Conservation (phyloP, 2,329 filamentous ascomycete species). For the Tolypocladium cylindrosporum region DNA sequence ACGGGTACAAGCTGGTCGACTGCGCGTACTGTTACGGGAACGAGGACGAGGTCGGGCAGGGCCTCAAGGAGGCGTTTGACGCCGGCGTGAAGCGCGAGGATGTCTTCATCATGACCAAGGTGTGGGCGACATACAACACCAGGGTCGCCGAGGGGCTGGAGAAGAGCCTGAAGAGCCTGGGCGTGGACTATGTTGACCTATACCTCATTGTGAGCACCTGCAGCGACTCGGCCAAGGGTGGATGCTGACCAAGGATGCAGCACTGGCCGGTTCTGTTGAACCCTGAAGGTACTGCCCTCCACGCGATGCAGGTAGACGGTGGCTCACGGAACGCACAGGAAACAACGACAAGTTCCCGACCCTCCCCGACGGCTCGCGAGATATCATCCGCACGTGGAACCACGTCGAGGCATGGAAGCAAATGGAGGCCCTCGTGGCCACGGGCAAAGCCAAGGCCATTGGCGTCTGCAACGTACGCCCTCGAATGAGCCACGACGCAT, state of each 20-base stretch:
- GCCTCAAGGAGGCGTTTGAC: conserved; percentile 61
- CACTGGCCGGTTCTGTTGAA: conserved; percentile 82
- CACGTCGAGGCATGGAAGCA: conserved; percentile 70
- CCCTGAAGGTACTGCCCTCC: conserved; percentile 47
- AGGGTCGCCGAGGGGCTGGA: conserved; percentile 60
- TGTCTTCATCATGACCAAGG: conserved; percentile 75
- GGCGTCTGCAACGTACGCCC: conserved; percentile 44
- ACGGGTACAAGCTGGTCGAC: conserved; percentile 54
- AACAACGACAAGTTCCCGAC: conserved; percentile 69
- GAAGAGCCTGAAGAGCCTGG: conserved; percentile 62
- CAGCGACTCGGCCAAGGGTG: no score
- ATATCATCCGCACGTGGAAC: conserved; percentile 58
- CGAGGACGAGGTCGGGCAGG: conserved; percentile 73
- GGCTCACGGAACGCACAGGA: conserved; percentile 23
- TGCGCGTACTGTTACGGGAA: conserved; percentile 71
- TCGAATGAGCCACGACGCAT: no score
- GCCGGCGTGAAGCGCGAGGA: conserved; percentile 66
- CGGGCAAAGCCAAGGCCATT: conserved; percentile 45
- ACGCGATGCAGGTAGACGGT: background rate
- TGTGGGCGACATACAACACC: conserved; percentile 73
- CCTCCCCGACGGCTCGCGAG: conserved; percentile 60
- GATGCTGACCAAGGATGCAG: conserved; percentile 14
- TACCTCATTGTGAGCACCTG: conserved; percentile 49
- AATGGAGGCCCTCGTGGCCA: conserved; percentile 56
- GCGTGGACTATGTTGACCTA: conserved; percentile 73